Base-by-base conservation (phyloP, 2,329 filamentous ascomycete species). In the Alternaria arbusti region DNA sequence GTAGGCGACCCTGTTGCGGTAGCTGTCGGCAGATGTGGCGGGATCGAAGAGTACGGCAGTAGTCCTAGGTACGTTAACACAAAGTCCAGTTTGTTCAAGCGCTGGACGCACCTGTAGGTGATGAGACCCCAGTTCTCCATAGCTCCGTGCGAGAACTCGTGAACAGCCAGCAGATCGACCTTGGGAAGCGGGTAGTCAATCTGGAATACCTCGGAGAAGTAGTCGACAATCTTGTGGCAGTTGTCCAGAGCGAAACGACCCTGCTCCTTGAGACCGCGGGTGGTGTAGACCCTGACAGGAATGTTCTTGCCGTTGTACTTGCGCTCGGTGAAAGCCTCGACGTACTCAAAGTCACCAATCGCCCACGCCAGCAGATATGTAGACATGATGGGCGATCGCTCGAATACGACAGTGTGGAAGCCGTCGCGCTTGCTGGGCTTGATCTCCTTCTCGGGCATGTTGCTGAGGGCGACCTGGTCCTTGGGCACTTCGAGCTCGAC, bases 61-160 rank as follows among this genome's bases (percentile, higher is more conserved):
- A 11, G 95, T 97, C 69, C 81, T 80, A 13, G 11, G 3, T 5
- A 43, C 22, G 43, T 72, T 26, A 74, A 65, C 8, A 43, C 43
- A 11, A 5, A n/a, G n/a, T 23, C 28, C 10, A 63, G 20, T 6
- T n/a, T 3, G 25, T 3, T 26, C 10, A 17, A 28, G 36, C 5
- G 2, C 68, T 64, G 20, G n/a, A 40, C 36, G 36, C n/a, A 80
- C 79, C 94, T 88, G 83, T 98, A 99, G 30, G 96, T 98, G 62
- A 99, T 93, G 57, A 99, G 86, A 78, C 95, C 95, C 95, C 95
- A 98, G 81, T 98, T 98, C 86, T 98, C 94, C 94, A 98, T 97
- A 67, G 94, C 95, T 70, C 95, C 95, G 63, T 87, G 85, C 74
- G 85, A 86, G 84, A 99, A 98, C 79, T 98, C 95, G 26, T 96